Evolutionary conservation across 805 yeast genomes (phyloP), one percentile per base, ranked within the genome.

Genomic region (Ogataea pilisensis): DNA sequence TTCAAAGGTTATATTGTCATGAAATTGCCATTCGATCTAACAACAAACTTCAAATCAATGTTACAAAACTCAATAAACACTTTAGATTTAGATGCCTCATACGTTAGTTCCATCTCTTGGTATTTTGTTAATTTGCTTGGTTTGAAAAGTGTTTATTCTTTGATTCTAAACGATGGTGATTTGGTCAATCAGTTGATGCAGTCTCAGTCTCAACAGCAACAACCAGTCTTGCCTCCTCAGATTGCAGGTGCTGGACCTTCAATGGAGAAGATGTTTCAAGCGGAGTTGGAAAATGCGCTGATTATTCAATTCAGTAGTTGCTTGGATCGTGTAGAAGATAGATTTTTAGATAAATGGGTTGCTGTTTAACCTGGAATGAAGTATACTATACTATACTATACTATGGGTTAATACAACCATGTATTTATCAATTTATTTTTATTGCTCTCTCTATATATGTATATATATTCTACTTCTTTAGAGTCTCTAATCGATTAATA

Each of bases 81-180:
- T 0, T 73, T 82, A 1, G 95, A 91, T 54, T 69, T 93, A 43
- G 93, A 90, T 57, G 96, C 82, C 8, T 69, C 95, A 21, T 93
- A 95, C 79, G 98, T 93, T 14, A 82, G 93, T 28, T 81, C 96
- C 3, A 83, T 93, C 17, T 88, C 97, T 5, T 93, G 98, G 98
- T 93, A 91, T 61, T 86, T 93, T 60, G 85, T 91, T 39, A 85
- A 88, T 41, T 76, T 88, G 45, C 62, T 90, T 37, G 98, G 98
- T 22, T 72, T 93, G 45, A 76, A 78, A 50, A 84, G 96, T 0
- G 80, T 93, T 2, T 84, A 82, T 59, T 74, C 85, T 29, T 71
- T 91, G 39, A 48, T 89, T 7, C 72, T 87, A 49, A 80, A 79
- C 11, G 78, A 74, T 43, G 57, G 66, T 3, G 61, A 67, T 6